These are phyloP conservation scores for Gilbertella persicaria DNA, from an alignment of 371 early-diverging fungal genomes.

Conservation along the genomic window DNA sequence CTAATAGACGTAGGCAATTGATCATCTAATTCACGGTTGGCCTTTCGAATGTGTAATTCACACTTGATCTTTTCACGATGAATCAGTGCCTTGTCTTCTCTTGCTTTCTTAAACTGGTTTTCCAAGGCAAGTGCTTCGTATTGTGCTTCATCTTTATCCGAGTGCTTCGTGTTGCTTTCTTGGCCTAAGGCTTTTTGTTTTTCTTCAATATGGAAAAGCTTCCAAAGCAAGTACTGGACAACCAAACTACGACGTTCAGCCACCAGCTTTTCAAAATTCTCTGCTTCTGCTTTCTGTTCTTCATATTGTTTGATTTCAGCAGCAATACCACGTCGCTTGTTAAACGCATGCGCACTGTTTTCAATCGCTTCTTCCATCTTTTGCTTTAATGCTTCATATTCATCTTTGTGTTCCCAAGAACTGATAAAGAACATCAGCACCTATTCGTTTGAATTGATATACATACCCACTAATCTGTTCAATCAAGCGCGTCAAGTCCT, in stretches of 20 bases:
- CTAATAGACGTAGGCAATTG: slow-evolving; percentile 62
- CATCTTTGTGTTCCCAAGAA: slow-evolving; percentile 84
- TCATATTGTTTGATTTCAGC: slow-evolving; percentile 90
- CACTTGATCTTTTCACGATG: slow-evolving; percentile 74
- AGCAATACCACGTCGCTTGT: slow-evolving; percentile 83
- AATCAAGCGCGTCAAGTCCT: slow-evolving; percentile 91
- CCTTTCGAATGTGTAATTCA: slow-evolving; percentile 72
- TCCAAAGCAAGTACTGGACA: slow-evolving; percentile 81
- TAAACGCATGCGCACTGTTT: slow-evolving; percentile 84
- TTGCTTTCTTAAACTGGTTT: slow-evolving; percentile 59
- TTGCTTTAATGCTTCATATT: slow-evolving; percentile 85
- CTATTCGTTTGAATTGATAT: neutral
- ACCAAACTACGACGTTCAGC: slow-evolving; percentile 59
- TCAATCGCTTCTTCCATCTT: slow-evolving; percentile 88
- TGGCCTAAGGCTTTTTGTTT: slow-evolving; percentile 57
- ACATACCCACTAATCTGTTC: slow-evolving; percentile 93
- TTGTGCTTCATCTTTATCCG: slow-evolving; percentile 38
- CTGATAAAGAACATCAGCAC: slow-evolving; percentile 30
- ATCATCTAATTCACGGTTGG: slow-evolving; percentile 63
- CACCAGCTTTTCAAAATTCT: slow-evolving; percentile 74
- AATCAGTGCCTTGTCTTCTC: slow-evolving; percentile 71
- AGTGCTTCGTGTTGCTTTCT: slow-evolving; percentile 29
- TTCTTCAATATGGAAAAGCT: slow-evolving; percentile 82
- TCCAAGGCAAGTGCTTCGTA: slow-evolving; percentile 45
- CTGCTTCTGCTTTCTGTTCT: slow-evolving; percentile 91